These are phyloP conservation scores for Camelina hispida DNA, from an alignment of 345 rosid species.

Conservation along the genomic window DNA sequence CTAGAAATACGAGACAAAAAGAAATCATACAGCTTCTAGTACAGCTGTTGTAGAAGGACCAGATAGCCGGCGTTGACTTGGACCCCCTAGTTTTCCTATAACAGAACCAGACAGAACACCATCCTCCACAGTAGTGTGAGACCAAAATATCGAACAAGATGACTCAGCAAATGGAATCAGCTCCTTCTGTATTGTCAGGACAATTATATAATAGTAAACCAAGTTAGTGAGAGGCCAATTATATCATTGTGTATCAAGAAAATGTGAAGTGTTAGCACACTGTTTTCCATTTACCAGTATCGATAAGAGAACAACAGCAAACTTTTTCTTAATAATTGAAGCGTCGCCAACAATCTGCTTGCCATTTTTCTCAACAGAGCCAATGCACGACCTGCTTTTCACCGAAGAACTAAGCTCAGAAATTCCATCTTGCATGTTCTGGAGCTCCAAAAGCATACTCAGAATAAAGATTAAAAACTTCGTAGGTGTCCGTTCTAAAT, in stretches of 20 bases:
- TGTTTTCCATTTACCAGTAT: conserved; percentile 60
- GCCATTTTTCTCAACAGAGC: conserved; percentile 45
- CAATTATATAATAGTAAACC: conserved; percentile 19
- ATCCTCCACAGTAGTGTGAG: conserved; percentile 49
- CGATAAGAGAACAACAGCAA: conserved; percentile 49
- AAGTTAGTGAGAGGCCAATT: conserved; percentile 6
- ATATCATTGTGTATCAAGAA: conserved; percentile 15
- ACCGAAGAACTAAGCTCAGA: conserved; percentile 43
- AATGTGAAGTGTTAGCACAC: conserved; percentile 20
- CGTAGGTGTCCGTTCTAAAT: conserved; percentile 50
- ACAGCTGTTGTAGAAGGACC: conserved; percentile 65
- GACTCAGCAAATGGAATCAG: conserved; percentile 65
- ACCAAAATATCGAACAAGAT: conserved; percentile 73
- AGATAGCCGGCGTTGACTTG: conserved; percentile 91
- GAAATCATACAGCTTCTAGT: conserved; percentile 74
- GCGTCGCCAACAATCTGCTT: conserved; percentile 44
- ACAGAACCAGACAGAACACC: conserved; percentile 70
- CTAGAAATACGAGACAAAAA: conserved; percentile 19
- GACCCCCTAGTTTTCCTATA: conserved; percentile 92
- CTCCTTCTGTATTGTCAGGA: conserved; percentile 60
- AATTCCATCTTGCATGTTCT: conserved; percentile 55
- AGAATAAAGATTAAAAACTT: conserved; percentile 66
- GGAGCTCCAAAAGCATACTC: conserved; percentile 71
- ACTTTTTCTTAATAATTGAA: conserved; percentile 49
- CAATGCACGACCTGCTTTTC: conserved; percentile 37